Conservation (phyloP, 805 yeast species). For the Isabelozyma rhagii region DNA sequence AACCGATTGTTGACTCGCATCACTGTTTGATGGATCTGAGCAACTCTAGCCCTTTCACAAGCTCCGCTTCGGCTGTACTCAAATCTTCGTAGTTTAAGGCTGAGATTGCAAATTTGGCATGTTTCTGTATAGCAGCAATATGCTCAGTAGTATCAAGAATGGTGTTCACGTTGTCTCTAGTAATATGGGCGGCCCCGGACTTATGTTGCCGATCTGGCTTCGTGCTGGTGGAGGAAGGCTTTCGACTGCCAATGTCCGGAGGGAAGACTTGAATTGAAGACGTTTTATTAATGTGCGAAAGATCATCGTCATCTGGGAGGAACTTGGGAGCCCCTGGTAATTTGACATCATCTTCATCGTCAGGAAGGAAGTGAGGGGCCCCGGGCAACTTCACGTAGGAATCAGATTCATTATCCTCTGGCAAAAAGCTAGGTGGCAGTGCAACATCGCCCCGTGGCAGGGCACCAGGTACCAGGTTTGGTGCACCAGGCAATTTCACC, state of each 20-base stretch:
- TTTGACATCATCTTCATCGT: slow-evolving; percentile 18
- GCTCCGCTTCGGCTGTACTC: slow-evolving; percentile 62
- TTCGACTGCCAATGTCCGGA: slow-evolving; percentile 11
- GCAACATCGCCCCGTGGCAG: neutral
- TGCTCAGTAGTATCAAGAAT: slow-evolving; percentile 55
- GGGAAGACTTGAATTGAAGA: slow-evolving; percentile 36
- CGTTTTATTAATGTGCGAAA: slow-evolving; percentile 31
- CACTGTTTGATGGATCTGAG: slow-evolving; percentile 13
- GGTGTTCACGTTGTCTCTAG: slow-evolving; percentile 40
- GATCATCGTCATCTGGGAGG: slow-evolving; percentile 36
- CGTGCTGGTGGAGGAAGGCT: neutral
- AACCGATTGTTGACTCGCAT: no score
- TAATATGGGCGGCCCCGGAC: slow-evolving; percentile 7
- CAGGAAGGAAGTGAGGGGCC: slow-evolving; percentile 35
- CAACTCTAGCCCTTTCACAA: slow-evolving; percentile 51
- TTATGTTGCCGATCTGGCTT: neutral
- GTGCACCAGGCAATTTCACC: neutral
- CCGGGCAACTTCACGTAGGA: slow-evolving; percentile 26
- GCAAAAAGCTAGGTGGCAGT: slow-evolving; percentile 5
- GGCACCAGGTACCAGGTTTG: slow-evolving; percentile 9
- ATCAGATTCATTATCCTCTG: slow-evolving; percentile 11
- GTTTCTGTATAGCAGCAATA: slow-evolving; percentile 60
- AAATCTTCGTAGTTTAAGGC: slow-evolving; percentile 77
- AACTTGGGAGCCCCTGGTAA: slow-evolving; percentile 43
- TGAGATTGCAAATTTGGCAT: slow-evolving; percentile 72